Base-by-base conservation (phyloP, 768 basidiomycete species). In the Cyclocybe aegerita region DNA sequence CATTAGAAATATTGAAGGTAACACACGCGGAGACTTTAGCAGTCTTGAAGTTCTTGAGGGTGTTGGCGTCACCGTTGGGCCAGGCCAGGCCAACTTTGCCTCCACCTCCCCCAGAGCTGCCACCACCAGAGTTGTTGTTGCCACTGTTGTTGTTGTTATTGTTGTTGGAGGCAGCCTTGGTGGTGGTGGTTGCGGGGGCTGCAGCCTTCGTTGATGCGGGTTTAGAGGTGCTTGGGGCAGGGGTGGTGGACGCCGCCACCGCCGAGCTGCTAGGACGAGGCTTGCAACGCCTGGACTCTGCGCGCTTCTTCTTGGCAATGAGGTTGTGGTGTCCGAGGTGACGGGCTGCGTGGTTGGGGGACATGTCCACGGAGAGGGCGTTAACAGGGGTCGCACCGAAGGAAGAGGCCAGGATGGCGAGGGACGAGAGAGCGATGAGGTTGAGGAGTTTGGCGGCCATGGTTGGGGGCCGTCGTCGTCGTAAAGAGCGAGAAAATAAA, bases 11-110 rank as follows among this genome's bases (percentile, higher is more conserved):
- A 30, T 32, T 40, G 9, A 29, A 10, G 4, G 17, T 30, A 9
- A 63, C 72, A 46, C 56, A 86, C 85, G 52, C 63, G 48, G 60
- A 50, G 42, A 81, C 75, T 3, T 75, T 69, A 29, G 34, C 49
- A 17, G 75, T 77, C 44, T 74, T 69, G 64, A 81, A 90, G 58
- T 77, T 69, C 10, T 66, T 57, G 40, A 93, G 74, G 41, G 75
- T 66, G 32, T 66, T 49, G 52, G 75, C 70, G 51, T 81, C 71
- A 46, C 78, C 76, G 49, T 83, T 78, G 34, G 85, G 75, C 86
- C 88, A 93, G 15, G 78, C 86, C 14, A 87, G 63, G 54, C 88
- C 81, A 38, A 79, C 73, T 67, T 90, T 90, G 39, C 64, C 68
- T 30, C 60, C 60, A 31, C 62, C 58, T 34, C 60, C 52, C 12